Percentiles rank a stretch among this genome's conserved stretches.
Conservation (phyloP, 2,329 filamentous ascomycete species). For the Didymella arachidicola region DNA sequence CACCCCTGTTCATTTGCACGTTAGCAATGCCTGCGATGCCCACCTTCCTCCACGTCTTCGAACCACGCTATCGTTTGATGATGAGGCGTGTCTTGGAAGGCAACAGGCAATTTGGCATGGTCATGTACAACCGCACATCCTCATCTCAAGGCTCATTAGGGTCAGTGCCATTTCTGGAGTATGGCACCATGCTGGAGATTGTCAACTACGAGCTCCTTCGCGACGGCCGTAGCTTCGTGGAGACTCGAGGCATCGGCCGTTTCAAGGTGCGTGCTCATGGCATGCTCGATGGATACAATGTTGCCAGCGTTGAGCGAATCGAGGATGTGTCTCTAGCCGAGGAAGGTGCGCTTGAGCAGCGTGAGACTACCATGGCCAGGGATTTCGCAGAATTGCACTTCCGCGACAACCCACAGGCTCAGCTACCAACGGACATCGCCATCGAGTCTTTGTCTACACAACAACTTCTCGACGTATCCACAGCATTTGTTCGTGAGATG, state of each 20-base stretch:
- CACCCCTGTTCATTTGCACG: constrained; percentile 79
- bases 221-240: constrained; percentile 82
- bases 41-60: constrained; percentile 89
- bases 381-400: constrained; percentile 47
- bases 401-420: constrained; percentile 43
- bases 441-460: constrained; percentile 72
- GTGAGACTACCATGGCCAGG: constrained; percentile 63
- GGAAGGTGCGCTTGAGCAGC: constrained; percentile 77
- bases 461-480: constrained; percentile 70
- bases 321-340: constrained; percentile 84
- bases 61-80: constrained; percentile 91
- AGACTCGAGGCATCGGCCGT: constrained; percentile 77
- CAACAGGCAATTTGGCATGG: constrained; percentile 83
- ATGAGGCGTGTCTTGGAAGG: constrained; percentile 78
- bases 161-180: constrained; percentile 68
- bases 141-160: constrained; percentile 63
- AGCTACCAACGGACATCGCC: constrained; percentile 40
- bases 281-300: constrained; percentile 76
- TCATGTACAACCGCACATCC: constrained; percentile 69
- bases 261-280: constrained; percentile 74
- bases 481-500: constrained; percentile 74
- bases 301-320: constrained; percentile 77
- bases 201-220: constrained; percentile 75
- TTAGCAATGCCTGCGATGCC: constrained; percentile 81
- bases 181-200: constrained; percentile 81